These are phyloP conservation scores for Apiospora sp. DNA, from an alignment of 2,329 filamentous ascomycete species.

Conservation along the genomic window DNA sequence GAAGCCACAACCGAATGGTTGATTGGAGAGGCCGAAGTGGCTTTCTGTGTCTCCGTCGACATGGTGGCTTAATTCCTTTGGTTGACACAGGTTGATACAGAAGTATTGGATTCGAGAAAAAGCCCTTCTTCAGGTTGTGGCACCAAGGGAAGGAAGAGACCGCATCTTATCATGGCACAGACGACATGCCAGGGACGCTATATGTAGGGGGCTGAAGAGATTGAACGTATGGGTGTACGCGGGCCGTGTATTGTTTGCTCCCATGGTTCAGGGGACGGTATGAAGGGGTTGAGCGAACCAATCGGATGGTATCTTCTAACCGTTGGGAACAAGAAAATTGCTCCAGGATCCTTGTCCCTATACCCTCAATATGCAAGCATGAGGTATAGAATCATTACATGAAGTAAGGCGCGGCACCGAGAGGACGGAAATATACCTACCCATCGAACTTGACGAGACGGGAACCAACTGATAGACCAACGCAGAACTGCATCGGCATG, in stretches of 20 bases:
- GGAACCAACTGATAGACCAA: neutral
- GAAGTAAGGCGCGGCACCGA: neutral
- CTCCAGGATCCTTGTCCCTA: neutral
- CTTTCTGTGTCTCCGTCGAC: neutral
- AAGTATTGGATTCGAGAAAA: neutral
- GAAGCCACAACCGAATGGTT: neutral
- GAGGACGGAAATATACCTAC: neutral
- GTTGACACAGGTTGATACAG: neutral
- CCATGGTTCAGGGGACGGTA: neutral
- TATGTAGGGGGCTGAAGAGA: constrained; percentile 7
- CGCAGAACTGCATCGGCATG: constrained; percentile 16
- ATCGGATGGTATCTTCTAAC: neutral
- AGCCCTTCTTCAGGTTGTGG: neutral
- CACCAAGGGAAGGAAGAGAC: neutral
- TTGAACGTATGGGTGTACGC: neutral
- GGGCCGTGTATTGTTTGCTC: neutral
- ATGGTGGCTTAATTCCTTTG: neutral
- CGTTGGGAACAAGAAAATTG: neutral
- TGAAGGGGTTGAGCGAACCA: neutral
- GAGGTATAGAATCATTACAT: neutral
- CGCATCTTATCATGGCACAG: neutral
- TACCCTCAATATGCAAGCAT: neutral
- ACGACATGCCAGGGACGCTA: neutral
- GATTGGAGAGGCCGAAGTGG: neutral
- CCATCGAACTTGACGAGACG: neutral